Conservation (phyloP, 345 rosid species). For the Eucalyptus marginata region DNA sequence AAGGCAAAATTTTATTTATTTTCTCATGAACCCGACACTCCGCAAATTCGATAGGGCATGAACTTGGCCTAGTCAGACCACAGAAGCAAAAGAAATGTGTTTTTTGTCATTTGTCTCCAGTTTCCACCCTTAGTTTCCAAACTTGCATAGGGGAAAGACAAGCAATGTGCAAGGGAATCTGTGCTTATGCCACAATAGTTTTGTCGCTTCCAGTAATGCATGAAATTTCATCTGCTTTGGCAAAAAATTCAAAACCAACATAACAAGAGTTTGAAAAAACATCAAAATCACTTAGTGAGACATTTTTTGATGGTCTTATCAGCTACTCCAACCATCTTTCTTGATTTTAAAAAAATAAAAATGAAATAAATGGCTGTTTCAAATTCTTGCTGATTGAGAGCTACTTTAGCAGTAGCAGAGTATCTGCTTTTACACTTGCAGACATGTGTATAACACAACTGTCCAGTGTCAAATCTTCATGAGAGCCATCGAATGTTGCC, state of each 20-base stretch:
- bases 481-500: not conserved
- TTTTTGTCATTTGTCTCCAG: not conserved
- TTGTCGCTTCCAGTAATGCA: not conserved
- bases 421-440: not conserved
- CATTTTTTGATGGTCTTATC: not conserved
- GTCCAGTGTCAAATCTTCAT: not conserved
- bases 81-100: not conserved
- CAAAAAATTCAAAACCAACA: not conserved
- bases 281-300: not conserved
- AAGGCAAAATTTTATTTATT: not conserved
- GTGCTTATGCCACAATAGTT: not conserved
- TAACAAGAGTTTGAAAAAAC: not conserved
- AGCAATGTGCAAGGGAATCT: not conserved
- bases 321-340: not conserved
- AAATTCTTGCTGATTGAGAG: not conserved
- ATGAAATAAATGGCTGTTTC: not conserved
- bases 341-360: not conserved
- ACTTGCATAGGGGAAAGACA: not conserved
- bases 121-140: not conserved
- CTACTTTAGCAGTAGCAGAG: not conserved
- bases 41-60: not conserved
- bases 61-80: not conserved
- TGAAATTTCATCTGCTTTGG: not conserved
- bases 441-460: not conserved
- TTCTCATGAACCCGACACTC: not conserved